Base-by-base conservation (phyloP, 805 yeast genomes). In the Zygosaccharomyces kombuchaensis region DNA sequence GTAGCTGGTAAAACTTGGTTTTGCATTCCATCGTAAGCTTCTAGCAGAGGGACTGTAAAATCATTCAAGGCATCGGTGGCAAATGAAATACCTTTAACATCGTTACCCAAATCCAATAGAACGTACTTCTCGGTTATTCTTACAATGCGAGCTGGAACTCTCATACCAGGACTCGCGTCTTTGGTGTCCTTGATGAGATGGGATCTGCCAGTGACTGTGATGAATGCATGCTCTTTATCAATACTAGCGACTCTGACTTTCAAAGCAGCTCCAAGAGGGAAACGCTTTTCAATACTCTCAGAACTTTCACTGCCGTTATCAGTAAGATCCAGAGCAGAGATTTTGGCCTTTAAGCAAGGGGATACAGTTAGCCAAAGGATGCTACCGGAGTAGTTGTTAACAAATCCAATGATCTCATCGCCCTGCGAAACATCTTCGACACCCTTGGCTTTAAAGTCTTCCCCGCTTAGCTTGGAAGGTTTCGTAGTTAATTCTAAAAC, bases 51-150 rank as follows among this genome's bases (percentile, higher is more conserved):
- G 32, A 73, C 67, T 29, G 80, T 71, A 61, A 77, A 87, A 60
- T 84, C 84, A 58, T 82, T 77, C 53, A 85, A 69, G 5, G 95
- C 88, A 62, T 88, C 96, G 2, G 93, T 81, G 42, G 84, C 76
- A 58, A 75, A 80, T 2, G 93, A 75, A 44, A 82, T 72, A 47
- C 63, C 70, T 27, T 75, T 73, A 8, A 83, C 71, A 37, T 71
- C 73, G 27, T 73, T 73, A n/a, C 88, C 85, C 36, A 88, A 66
- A 50, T 84, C 85, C 35, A 87, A 83, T 53, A 84, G 65, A 34
- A 87, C 81, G 54, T 74, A 79, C 35, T 75, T 73, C 9, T 78
- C 83, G 43, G 74, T 69, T 2, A 84, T 76, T 54, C 75, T 80
- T 44, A 78, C 58, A 10, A 88, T 71, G 58, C 80, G 77, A 6